These are phyloP conservation scores for Shiraia bambusicola DNA, from an alignment of 2,329 filamentous ascomycete genomes.

Conservation along the genomic window DNA sequence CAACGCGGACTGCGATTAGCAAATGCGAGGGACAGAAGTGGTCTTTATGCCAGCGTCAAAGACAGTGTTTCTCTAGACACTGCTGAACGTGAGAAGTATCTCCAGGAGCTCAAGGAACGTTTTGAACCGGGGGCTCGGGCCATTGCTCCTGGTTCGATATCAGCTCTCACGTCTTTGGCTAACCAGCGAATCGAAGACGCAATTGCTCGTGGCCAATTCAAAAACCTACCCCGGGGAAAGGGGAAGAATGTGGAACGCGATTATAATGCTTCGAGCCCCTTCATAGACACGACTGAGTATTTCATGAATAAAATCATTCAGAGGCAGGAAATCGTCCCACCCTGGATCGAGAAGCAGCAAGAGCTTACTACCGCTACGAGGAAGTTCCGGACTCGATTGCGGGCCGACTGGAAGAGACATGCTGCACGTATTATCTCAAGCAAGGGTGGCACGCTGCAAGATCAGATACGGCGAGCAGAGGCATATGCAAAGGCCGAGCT, in stretches of 20 bases:
- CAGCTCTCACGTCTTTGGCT: conserved; percentile 77
- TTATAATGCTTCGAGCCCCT: conserved; percentile 78
- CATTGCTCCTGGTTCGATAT: conserved; percentile 75
- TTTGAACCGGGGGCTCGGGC: conserved; percentile 72
- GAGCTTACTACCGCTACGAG: conserved; percentile 71
- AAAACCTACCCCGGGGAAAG: conserved; percentile 67
- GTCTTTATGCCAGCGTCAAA: conserved; percentile 56
- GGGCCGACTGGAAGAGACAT: conserved; percentile 82
- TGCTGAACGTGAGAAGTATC: conserved; percentile 70
- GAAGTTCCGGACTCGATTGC: conserved; percentile 71
- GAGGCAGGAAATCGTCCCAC: conserved; percentile 89
- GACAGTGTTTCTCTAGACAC: conserved; percentile 60
- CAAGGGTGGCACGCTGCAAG: conserved; percentile 70
- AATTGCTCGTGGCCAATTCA: conserved; percentile 87
- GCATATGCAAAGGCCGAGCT: conserved; percentile 75
- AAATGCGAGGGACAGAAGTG: conserved; percentile 60
- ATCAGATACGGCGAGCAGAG: conserved; percentile 70
- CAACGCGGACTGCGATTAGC: conserved; percentile 51
- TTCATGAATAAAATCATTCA: conserved; percentile 99
- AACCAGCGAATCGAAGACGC: conserved; percentile 94
- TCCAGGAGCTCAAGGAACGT: conserved; percentile 74
- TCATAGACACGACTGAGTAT: conserved; percentile 94
- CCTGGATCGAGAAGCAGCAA: conserved; percentile 99
- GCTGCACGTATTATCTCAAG: conserved; percentile 77
- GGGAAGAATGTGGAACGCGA: conserved; percentile 83